Evolutionary conservation across 768 basidiomycete species (phyloP).

Genomic region (Suillus ampliporus): DNA sequence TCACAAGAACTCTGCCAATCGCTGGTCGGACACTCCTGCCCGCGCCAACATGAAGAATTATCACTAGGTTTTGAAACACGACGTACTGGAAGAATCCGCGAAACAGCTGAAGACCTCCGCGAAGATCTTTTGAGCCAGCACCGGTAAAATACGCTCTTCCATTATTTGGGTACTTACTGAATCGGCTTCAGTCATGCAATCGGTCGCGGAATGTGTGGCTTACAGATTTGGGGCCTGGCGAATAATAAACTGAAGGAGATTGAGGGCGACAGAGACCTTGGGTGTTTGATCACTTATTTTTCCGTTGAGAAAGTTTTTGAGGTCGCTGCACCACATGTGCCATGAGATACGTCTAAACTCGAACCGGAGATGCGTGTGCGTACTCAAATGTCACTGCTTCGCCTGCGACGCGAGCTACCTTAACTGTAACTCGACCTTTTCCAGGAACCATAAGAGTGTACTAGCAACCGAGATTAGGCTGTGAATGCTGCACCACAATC

Average conservation of each 20-base stretch:
- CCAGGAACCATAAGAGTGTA: slow-evolving; percentile 37
- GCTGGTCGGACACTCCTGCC: slow-evolving; percentile 55
- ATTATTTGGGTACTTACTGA: slow-evolving; percentile 51
- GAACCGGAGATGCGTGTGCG: neutral
- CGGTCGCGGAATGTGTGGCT: slow-evolving; percentile 18
- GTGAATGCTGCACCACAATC: neutral
- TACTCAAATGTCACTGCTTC: slow-evolving; percentile 36
- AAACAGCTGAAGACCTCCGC: slow-evolving; percentile 49
- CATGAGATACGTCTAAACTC: neutral
- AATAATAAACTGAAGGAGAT: slow-evolving; percentile 54
- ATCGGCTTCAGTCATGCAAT: neutral
- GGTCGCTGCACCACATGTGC: slow-evolving; percentile 26
- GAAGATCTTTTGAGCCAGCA: slow-evolving; percentile 32
- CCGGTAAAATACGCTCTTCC: slow-evolving; percentile 51
- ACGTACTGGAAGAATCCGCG: slow-evolving; percentile 57
- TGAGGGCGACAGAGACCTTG: slow-evolving; percentile 45
- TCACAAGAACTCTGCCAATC: slow-evolving; percentile 47
- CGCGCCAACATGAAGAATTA: neutral
- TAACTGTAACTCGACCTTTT: slow-evolving; percentile 41
- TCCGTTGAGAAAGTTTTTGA: slow-evolving; percentile 33
- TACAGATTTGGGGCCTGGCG: slow-evolving; percentile 54
- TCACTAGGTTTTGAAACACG: neutral
- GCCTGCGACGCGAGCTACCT: slow-evolving; percentile 44
- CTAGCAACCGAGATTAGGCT: neutral
- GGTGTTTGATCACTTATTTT: slow-evolving; percentile 27